Evolutionary conservation across 108 stramenopile species (phyloP), one percentile per base, ranked within the genome.

Genomic region (Nitzschia putrida): DNA sequence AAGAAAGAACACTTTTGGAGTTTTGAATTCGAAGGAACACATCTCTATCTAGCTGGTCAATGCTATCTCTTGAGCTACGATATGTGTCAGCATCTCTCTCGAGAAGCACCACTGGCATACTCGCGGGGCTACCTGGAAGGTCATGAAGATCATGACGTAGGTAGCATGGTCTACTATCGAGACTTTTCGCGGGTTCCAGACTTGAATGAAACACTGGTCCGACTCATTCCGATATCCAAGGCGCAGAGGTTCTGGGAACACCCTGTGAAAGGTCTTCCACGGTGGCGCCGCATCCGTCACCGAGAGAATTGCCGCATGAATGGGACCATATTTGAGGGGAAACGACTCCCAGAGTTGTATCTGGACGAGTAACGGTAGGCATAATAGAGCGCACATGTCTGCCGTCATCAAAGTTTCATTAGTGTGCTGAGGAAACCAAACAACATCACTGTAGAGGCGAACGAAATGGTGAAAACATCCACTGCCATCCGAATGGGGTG

Each of bases 241-340:
- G 53, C 63, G 14, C 74, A 83, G 56, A 73, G 77, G 13, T 83
- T 83, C 68, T 83, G 82, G 82, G 82, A 83, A 58, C 82, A 83
- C 55, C 82, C 82, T 20, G 77, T 83, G 41, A 83, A 83, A 53
- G 68, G 78, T 41, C 59, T 52, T 49, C 80, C 80, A 4, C 71
- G 80, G 47, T 82, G 72, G 56, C 40, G 53, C 3, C 71, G 76
- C 25, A 77, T 82, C 14, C 68, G 66, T 44, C 11, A 39, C 8
- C 71, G 80, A 29, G 80, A 82, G 55, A 42, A 12, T 37, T 72
- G 73, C 9, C 65, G 80, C 34, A 72, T 73, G 67, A 63, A 65
- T 6, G 61, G 71, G 56, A 41, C 39, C 43, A 53, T 61, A 11
- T 82, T 73, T 65, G 76, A 82, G 60, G 80, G 74, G n/a, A 71